Evolutionary conservation across 2,329 filamentous ascomycete genomes (phyloP).

Genomic region (Ilyonectria sp.): DNA sequence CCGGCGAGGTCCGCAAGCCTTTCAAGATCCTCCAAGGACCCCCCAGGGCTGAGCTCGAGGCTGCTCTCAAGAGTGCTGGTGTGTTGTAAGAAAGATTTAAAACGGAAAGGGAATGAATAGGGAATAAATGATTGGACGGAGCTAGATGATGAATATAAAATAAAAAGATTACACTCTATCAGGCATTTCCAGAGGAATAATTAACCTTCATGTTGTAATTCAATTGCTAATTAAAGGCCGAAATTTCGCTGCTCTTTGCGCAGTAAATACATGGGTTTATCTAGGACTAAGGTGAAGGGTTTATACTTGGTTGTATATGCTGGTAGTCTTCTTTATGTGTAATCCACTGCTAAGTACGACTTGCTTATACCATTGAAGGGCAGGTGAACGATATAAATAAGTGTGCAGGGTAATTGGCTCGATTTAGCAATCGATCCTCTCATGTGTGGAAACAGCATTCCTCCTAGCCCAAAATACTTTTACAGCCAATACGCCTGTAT

Average conservation of each 20-base stretch:
- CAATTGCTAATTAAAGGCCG: too few relatives aligned
- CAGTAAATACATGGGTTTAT: too few relatives aligned
- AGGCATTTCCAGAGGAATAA: too few relatives aligned
- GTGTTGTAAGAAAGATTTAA: slow-evolving; percentile 43
- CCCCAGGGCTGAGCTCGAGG: slow-evolving; percentile 53
- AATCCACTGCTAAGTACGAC: too few relatives aligned
- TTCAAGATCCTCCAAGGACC: slow-evolving; percentile 56
- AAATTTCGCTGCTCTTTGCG: too few relatives aligned
- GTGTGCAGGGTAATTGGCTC: neutral
- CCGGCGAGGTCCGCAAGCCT: slow-evolving; percentile 65
- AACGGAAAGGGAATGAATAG: neutral
- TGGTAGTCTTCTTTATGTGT: too few relatives aligned
- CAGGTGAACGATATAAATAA: neutral
- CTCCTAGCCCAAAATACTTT: neutral
- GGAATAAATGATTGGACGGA: slow-evolving; percentile 7
- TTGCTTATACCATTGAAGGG: too few relatives aligned
- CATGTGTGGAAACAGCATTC: too few relatives aligned
- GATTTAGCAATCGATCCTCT: neutral
- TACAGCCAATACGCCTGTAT: neutral
- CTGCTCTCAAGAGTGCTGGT: slow-evolving; percentile 56
- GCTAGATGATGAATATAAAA: neutral
- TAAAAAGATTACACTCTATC: too few relatives aligned
- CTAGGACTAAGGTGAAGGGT: too few relatives aligned
- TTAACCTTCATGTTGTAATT: too few relatives aligned
- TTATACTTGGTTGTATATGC: too few relatives aligned